Base-by-base conservation (phyloP, 1,139 yeast genomes). In the Taphrina wiesneri region DNA sequence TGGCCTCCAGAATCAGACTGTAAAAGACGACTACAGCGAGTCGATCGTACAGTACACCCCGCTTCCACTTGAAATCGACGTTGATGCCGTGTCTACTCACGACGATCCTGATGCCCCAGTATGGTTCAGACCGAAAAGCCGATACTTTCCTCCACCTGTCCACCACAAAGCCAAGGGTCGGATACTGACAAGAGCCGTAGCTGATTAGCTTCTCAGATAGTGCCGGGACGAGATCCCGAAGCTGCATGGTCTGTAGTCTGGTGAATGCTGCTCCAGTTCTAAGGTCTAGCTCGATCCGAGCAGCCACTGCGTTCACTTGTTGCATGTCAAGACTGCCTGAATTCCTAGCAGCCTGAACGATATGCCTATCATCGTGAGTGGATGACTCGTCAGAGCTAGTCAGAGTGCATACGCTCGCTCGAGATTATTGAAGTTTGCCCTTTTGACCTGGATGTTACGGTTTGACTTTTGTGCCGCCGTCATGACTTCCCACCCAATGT, bases 121-220 rank as follows among this genome's bases (percentile, higher is more conserved):
- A 92, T 23, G 82, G 82, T 74, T 95, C 98, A 0, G 90, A 83
- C 3, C 81, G 78, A 74, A 93, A 93, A 69, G 80, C 79, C 73
- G 85, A 82, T 28, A 88, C 90, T 66, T 97, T 79, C 69, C 85
- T 85, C 74, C 86, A 91, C 68, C 99, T 79, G 74, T 95, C 99
- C n/a, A 93, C 98, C 0, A 95, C 92, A 76, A 95, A 95, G 1
- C 99, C 98, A 63, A 95, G 78, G 0, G 99, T 93, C 0, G 99
- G 99, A 72, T 93, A 93, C 74, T 95, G 99, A 74, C 99, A 95
- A 0, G 97, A 85, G 0, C 99, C 69, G 72, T 76, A 26, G 76
- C 77, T 51, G 77, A 70, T 63, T 32, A 70, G 43, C 17, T 66
- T 53, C 21, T 67, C 63, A 19, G 61, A 64, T 26, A 70, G 67